Evolutionary conservation across 2,329 filamentous ascomycete genomes (phyloP).

Genomic region (Aspergillus tubingensis): DNA sequence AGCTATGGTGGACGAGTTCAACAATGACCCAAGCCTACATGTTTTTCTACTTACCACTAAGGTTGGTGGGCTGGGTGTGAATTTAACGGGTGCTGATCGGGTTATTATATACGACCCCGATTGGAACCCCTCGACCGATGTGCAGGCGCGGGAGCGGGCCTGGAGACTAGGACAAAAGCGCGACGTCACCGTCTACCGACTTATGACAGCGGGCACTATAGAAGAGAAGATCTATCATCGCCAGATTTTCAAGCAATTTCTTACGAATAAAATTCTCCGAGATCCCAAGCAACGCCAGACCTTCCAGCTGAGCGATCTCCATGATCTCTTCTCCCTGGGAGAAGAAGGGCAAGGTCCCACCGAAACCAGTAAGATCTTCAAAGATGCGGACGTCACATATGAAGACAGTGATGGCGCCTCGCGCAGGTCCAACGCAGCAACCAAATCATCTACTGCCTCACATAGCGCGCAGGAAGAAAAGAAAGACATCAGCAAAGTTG

Average conservation of each 20-base stretch:
- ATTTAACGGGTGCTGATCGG: constrained; percentile 89
- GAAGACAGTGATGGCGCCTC: constrained; percentile 35
- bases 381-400: constrained; percentile 77
- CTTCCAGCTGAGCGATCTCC: constrained; percentile 85
- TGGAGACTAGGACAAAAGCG: constrained; percentile 95
- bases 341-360: constrained; percentile 68
- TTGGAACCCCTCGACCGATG: constrained; percentile 96
- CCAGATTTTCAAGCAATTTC: constrained; percentile 97
- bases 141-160: constrained; percentile 91
- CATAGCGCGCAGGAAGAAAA: constrained; percentile 34
- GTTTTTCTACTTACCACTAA: constrained; percentile 94
- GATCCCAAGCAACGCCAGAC: constrained; percentile 92
- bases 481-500: constrained; percentile 55
- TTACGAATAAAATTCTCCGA: constrained; percentile 93
- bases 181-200: constrained; percentile 90
- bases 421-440: neutral
- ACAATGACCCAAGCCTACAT: constrained; percentile 74
- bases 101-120: constrained; percentile 99
- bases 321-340: constrained; percentile 85
- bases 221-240: constrained; percentile 99
- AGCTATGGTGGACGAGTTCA: constrained; percentile 87
- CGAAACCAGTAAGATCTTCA: constrained; percentile 83
- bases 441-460: neutral
- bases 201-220: constrained; percentile 98
- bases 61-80: constrained; percentile 90